Conservation (phyloP, 2,329 filamentous ascomycete species). For the Celoporthe dispersa region DNA sequence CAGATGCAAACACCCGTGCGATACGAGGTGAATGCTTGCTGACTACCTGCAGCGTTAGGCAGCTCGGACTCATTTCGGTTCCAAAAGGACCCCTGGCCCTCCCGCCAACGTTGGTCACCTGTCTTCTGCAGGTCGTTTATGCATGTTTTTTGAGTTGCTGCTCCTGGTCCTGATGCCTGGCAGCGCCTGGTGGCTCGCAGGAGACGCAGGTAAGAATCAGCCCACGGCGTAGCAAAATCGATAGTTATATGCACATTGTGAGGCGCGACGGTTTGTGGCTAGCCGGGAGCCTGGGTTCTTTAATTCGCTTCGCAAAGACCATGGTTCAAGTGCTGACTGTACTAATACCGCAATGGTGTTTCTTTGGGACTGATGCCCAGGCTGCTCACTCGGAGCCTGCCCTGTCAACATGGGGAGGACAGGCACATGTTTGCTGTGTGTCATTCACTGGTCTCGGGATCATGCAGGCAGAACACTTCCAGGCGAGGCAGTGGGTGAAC, state of each 20-base stretch:
- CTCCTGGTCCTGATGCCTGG: not conserved
- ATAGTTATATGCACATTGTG: not conserved
- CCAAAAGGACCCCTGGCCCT: not conserved
- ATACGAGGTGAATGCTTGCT: not conserved
- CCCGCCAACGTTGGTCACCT: not conserved
- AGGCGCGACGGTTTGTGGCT: not conserved
- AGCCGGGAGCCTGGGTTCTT: not conserved
- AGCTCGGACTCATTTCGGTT: not conserved
- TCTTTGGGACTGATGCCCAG: not conserved
- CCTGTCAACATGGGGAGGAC: not conserved
- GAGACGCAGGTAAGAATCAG: not conserved
- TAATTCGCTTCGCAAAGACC: not conserved
- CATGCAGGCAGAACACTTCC: not conserved
- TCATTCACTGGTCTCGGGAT: not conserved
- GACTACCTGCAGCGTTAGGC: not conserved
- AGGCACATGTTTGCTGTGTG: conserved; percentile 3
- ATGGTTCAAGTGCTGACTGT: not conserved
- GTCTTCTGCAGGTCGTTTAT: not conserved
- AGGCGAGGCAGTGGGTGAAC: not conserved
- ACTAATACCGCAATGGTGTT: not conserved
- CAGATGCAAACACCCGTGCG: not conserved
- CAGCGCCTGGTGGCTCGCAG: not conserved
- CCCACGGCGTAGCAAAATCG: not conserved
- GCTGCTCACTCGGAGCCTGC: not conserved
- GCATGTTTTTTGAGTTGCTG: not conserved